Evolutionary conservation across 73 alveolate species (phyloP).

Genomic region (Paraurostyla sp.): DNA sequence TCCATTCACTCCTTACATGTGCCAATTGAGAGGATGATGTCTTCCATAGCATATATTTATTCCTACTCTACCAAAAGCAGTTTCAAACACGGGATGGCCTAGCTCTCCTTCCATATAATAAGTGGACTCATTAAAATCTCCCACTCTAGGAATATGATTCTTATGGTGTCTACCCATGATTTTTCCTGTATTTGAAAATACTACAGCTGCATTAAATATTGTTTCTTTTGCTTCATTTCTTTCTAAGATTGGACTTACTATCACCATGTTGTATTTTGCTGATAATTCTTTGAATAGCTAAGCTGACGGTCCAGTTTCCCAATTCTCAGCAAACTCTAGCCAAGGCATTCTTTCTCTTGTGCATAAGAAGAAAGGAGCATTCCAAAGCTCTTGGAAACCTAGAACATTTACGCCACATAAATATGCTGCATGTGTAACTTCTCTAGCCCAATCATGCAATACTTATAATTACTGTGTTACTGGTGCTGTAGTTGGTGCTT

Average conservation of each 20-base stretch:
- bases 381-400: slow-evolving; percentile 72
- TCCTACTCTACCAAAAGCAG: slow-evolving; percentile 73
- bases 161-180: slow-evolving; percentile 75
- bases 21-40: slow-evolving; percentile 79
- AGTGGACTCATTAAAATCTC: slow-evolving; percentile 78
- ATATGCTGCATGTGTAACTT: slow-evolving; percentile 75
- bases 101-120: slow-evolving; percentile 78
- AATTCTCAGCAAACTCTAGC: slow-evolving; percentile 75
- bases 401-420: slow-evolving; percentile 73
- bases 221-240: slow-evolving; percentile 75
- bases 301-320: slow-evolving; percentile 70
- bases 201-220: slow-evolving; percentile 75
- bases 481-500: slow-evolving; percentile 74
- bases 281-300: slow-evolving; percentile 63
- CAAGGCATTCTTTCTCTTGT: slow-evolving; percentile 75
- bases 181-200: slow-evolving; percentile 54
- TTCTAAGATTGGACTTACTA: slow-evolving; percentile 68
- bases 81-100: slow-evolving; percentile 80
- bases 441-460: slow-evolving; percentile 63
- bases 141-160: slow-evolving; percentile 80
- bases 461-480: slow-evolving; percentile 62
- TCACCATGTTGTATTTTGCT: slow-evolving; percentile 72
- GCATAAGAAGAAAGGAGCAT: slow-evolving; percentile 72
- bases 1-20: slow-evolving; percentile 70
- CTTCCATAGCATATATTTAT: slow-evolving; percentile 78